Evolutionary conservation across 2,329 filamentous ascomycete genomes (phyloP).

Genomic region (Orbilia oligospora): DNA sequence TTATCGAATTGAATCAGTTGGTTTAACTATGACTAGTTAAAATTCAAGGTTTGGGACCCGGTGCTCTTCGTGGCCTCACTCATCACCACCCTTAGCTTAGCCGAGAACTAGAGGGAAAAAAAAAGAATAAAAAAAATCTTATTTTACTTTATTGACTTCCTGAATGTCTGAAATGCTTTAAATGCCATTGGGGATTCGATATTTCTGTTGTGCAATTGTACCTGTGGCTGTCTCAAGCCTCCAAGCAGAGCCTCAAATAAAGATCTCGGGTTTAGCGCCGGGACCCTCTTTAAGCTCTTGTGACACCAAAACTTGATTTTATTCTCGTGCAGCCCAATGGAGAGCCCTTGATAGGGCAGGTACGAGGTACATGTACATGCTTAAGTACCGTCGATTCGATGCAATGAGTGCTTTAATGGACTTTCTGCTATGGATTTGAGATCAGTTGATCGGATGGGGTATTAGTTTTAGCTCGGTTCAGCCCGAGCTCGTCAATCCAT

Average conservation of each 20-base stretch:
- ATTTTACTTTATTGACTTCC: background rate
- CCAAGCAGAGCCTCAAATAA: constrained; percentile 46
- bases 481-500: constrained; percentile 38
- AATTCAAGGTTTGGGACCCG: constrained; percentile 7
- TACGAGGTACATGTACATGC: constrained; percentile 13
- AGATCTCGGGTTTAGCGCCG: constrained; percentile 37
- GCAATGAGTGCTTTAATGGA: constrained; percentile 45
- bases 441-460: constrained; percentile 52
- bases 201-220: too few species aligned
- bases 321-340: constrained; percentile 16
- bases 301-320: constrained; percentile 34
- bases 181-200: background rate
- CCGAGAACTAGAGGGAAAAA: too few species aligned
- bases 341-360: constrained; percentile 46
- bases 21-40: too few species aligned
- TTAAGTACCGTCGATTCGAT: too few species aligned
- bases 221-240: constrained; percentile 36
- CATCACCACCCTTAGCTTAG: background rate
- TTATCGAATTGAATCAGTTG: too few species aligned
- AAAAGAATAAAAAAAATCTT: too few species aligned
- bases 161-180: constrained; percentile 6
- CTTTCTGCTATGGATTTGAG: constrained; percentile 21
- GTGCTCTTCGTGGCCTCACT: constrained; percentile 15
- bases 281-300: constrained; percentile 11
- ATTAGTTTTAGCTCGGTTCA: constrained; percentile 38